Evolutionary conservation across 306 rosid genomes (phyloP).

Genomic region (Carpinus fangiana): DNA sequence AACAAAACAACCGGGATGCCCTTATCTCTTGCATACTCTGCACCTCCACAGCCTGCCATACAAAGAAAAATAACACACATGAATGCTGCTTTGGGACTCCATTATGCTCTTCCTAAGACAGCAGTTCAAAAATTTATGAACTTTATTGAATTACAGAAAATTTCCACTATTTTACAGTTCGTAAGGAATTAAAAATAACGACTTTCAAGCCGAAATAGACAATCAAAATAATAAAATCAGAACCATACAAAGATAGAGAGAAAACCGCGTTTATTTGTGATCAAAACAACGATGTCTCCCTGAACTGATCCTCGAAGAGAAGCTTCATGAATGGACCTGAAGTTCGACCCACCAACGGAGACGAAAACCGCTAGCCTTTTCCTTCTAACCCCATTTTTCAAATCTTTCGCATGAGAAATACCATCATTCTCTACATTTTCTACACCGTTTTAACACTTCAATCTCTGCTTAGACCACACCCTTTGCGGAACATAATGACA

Average conservation of each 20-base stretch:
- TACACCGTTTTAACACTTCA: slow-evolving; percentile 28
- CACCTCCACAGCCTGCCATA: slow-evolving; percentile 73
- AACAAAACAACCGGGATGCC: slow-evolving; percentile 68
- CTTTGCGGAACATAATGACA: slow-evolving; percentile 17
- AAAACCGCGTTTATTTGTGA: slow-evolving; percentile 68
- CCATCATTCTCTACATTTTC: slow-evolving; percentile 15
- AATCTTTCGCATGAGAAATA: slow-evolving; percentile 13
- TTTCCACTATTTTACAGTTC: neutral
- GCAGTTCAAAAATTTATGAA: neutral
- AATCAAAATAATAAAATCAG: neutral
- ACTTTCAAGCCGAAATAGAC: neutral
- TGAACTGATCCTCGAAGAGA: slow-evolving; percentile 55
- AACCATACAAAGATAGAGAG: neutral
- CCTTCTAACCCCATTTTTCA: slow-evolving; percentile 33
- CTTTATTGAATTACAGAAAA: neutral
- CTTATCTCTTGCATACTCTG: slow-evolving; percentile 66
- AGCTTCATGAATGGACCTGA: slow-evolving; percentile 70
- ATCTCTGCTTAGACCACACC: slow-evolving; percentile 23
- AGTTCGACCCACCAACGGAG: slow-evolving; percentile 93
- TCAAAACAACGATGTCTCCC: slow-evolving; percentile 70
- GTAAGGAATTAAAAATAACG: neutral
- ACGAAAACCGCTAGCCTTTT: slow-evolving; percentile 83
- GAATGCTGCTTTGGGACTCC: neutral
- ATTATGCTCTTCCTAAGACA: neutral
- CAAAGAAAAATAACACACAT: neutral